Conservation (phyloP, 73 alveolate genomes). For the Effrenium voratum region DNA sequence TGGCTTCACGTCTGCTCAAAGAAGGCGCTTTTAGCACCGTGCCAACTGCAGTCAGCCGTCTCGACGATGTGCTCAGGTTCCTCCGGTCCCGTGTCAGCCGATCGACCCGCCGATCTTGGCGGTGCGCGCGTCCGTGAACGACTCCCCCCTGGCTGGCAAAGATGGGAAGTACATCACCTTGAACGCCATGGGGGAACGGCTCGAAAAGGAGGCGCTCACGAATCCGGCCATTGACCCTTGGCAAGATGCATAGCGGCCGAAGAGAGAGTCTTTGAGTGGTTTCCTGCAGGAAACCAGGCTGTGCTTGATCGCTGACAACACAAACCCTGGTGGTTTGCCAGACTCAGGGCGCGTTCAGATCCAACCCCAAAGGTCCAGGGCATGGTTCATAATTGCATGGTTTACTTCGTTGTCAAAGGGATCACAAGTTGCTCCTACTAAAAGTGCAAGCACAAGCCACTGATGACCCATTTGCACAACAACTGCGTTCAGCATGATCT, state of each 20-base stretch:
- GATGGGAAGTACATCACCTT: constrained; percentile 95
- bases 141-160: constrained; percentile 96
- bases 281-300: neutral
- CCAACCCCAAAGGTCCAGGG: too few relatives aligned
- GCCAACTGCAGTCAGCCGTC: too few relatives aligned
- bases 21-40: too few relatives aligned
- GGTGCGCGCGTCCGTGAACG: constrained; percentile 95
- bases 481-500: too few relatives aligned
- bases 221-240: constrained; percentile 86
- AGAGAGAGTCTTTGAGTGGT: neutral
- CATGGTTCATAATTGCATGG: too few relatives aligned
- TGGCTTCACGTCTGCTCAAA: too few relatives aligned
- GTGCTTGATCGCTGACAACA: neutral
- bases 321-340: too few relatives aligned
- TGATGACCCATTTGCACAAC: too few relatives aligned
- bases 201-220: constrained; percentile 88
- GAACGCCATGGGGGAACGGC: constrained; percentile 74
- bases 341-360: too few relatives aligned
- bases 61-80: constrained; percentile 45
- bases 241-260: neutral
- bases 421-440: too few relatives aligned
- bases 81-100: constrained; percentile 95
- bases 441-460: too few relatives aligned
- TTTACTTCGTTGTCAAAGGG: too few relatives aligned
- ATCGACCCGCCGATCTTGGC: constrained; percentile 96